Evolutionary conservation across 2,329 filamentous ascomycete species (phyloP), one percentile per base, ranked within the genome.

Genomic region (Aspergillus piperis): DNA sequence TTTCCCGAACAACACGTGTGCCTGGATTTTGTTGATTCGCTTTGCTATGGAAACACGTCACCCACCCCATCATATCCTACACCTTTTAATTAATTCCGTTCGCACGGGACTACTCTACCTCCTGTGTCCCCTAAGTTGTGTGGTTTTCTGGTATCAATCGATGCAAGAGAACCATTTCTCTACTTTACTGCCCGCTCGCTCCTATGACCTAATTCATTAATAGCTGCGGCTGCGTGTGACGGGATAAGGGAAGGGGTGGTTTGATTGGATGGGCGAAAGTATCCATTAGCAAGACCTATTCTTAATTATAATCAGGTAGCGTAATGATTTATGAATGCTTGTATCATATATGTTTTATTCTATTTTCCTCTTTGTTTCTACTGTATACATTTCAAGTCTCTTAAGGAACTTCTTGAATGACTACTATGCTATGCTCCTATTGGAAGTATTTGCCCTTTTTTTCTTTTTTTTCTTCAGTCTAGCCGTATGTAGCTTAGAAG

Each of bases 271-370:
- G 32, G 32, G 15, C 6, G 32, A 15, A 2, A 21, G 8, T 65
- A 60, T 64, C 57, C 54, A 58, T 62, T 30, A 60, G 44, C 61
- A 59, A 19, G 30, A 59, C 51, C 38, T 61, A 66, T 66, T 62
- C 38, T 65, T 67, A 66, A 59, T 62, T 55, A 48, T 66, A 66
- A 66, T 64, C 60, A 58, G 63, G 59, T 63, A 66, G 64, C 58
- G 54, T 65, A 64, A 66, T 65, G 64, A 66, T 61, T 66, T 60
- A 66, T 65, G 64, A 66, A 64, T 55, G 47, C 55, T 54, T 63
- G 57, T 64, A 62, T 58, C 36, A n/a, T 59, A 27, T 17, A 38
- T 53, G 17, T 49, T 10, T 47, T 13, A 25, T 50, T 57, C 8
- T 5, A 17, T 38, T n/a, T n/a, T 8, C 15, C 25, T 8, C 25